Percentiles rank a stretch among this genome's conserved stretches.
Evolutionary conservation across 495 filamentous ascomycete genomes (phyloP).

Genomic region (Aspergillus cavernicola): DNA sequence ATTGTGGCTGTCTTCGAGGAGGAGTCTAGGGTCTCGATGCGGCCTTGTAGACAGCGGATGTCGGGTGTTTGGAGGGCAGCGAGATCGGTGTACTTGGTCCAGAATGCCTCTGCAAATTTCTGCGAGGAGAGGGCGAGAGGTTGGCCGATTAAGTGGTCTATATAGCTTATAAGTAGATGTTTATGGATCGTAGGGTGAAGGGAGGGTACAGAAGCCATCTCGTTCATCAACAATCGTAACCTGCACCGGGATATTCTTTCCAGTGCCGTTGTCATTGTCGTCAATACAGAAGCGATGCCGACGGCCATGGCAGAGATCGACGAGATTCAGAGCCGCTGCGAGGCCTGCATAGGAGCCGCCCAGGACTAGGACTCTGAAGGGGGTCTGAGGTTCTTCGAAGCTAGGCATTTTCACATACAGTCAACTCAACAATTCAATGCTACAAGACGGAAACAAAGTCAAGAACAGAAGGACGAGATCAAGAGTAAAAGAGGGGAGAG

Average conservation of each 20-base stretch:
- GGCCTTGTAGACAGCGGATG: conserved; percentile 55
- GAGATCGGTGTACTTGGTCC: conserved; percentile 59
- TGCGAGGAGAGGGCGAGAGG: conserved; percentile 59
- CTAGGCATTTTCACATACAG: conserved; percentile 25
- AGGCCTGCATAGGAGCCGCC: conserved; percentile 67
- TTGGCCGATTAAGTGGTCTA: conserved; percentile 58
- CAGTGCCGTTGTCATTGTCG: conserved; percentile 21
- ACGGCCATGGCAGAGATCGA: conserved; percentile 53
- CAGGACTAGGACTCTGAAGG: conserved; percentile 48
- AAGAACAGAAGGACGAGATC: not conserved
- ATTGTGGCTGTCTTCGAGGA: conserved; percentile 48
- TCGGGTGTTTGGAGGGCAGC: conserved; percentile 50
- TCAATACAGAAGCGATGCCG: conserved; percentile 33
- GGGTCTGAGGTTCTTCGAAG: conserved; percentile 24
- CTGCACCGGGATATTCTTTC: conserved; percentile 46
- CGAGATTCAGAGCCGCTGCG: conserved; percentile 54
- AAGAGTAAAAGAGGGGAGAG: not conserved
- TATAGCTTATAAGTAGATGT: conserved; percentile 15
- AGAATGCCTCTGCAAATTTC: conserved; percentile 52
- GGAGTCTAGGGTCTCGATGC: conserved; percentile 50
- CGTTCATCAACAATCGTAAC: conserved; percentile 67
- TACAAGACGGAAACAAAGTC: not conserved
- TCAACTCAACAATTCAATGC: not conserved
- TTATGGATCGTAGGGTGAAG: not conserved
- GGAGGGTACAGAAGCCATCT: conserved; percentile 60